phyloP scores from a whole-genome alignment of 306 rosid genomes.

The Lupinus albus region DNA sequence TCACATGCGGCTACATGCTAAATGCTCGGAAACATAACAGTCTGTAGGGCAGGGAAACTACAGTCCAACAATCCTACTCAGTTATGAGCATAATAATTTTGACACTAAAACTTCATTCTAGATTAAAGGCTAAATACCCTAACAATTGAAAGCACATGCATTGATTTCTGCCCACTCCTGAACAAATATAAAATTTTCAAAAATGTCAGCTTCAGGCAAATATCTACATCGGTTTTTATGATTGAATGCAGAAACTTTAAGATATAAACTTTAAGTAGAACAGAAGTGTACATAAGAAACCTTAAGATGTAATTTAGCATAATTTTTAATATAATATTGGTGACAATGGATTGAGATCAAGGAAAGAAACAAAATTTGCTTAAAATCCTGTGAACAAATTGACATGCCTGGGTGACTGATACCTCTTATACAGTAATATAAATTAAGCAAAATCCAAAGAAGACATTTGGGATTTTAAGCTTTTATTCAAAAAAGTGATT shows the following conservation, averaged over 20 bases:
- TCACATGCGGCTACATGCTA: too few relatives aligned
- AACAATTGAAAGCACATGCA: background rate
- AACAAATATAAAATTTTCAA: slow-evolving; percentile 21
- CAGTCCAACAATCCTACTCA: slow-evolving; percentile 17
- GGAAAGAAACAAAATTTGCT: slow-evolving; percentile 9
- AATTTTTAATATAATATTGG: background rate
- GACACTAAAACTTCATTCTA: background rate
- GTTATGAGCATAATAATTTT: background rate
- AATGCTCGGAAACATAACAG: background rate
- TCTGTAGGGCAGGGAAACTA: background rate
- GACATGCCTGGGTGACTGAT: background rate
- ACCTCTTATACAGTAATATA: background rate
- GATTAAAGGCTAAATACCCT: slow-evolving; percentile 16
- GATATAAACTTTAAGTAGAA: too few relatives aligned
- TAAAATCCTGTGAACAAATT: slow-evolving; percentile 21
- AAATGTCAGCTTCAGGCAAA: background rate
- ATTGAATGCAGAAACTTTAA: background rate
- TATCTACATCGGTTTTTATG: slow-evolving; percentile 3
- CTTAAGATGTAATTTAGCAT: background rate
- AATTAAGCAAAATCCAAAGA: background rate
- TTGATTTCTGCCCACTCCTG: background rate
- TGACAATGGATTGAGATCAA: slow-evolving; percentile 8
- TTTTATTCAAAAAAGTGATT: too few relatives aligned
- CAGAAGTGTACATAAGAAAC: background rate
- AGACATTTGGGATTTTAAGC: background rate